Conservation (phyloP, 768 basidiomycete species). For the Boletus bicolor region DNA sequence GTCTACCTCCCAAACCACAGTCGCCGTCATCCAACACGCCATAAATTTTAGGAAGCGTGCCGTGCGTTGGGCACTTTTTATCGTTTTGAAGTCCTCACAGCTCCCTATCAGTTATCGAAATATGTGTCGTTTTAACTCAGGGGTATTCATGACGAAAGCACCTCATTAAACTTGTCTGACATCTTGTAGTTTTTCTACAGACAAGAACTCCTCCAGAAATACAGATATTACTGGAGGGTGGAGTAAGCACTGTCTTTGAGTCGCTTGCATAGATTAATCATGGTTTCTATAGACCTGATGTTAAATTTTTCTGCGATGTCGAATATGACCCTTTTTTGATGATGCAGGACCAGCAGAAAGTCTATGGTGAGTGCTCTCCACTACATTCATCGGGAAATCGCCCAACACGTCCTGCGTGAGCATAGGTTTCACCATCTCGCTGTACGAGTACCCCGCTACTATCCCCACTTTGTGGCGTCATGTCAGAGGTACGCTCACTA, state of each 20-base stretch:
- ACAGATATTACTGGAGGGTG: slow-evolving; percentile 88
- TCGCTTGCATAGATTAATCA: slow-evolving; percentile 7
- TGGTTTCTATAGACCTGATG: slow-evolving; percentile 51
- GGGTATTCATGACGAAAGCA: slow-evolving; percentile 40
- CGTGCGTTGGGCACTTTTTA: slow-evolving; percentile 44
- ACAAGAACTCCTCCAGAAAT: slow-evolving; percentile 71
- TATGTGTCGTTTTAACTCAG: slow-evolving; percentile 95
- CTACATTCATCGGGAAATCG: slow-evolving; percentile 7
- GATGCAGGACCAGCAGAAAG: slow-evolving; percentile 78
- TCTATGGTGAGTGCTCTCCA: slow-evolving; percentile 56
- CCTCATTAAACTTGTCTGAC: neutral
- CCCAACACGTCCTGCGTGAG: slow-evolving; percentile 20
- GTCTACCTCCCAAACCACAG: neutral
- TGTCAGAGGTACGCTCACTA: slow-evolving; percentile 53
- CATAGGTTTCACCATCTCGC: slow-evolving; percentile 72
- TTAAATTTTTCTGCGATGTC: slow-evolving; percentile 80
- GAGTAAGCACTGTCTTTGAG: slow-evolving; percentile 51
- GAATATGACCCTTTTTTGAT: slow-evolving; percentile 76
- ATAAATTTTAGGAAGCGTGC: slow-evolving; percentile 55
- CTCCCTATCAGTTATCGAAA: slow-evolving; percentile 67
- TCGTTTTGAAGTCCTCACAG: slow-evolving; percentile 4
- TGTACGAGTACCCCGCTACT: slow-evolving; percentile 76
- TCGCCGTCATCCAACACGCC: slow-evolving; percentile 4
- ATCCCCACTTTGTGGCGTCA: slow-evolving; percentile 78
- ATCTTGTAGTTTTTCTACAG: slow-evolving; percentile 70